Evolutionary conservation across 129 eudicot species (phyloP).

Genomic region (Lactuca sativa): DNA sequence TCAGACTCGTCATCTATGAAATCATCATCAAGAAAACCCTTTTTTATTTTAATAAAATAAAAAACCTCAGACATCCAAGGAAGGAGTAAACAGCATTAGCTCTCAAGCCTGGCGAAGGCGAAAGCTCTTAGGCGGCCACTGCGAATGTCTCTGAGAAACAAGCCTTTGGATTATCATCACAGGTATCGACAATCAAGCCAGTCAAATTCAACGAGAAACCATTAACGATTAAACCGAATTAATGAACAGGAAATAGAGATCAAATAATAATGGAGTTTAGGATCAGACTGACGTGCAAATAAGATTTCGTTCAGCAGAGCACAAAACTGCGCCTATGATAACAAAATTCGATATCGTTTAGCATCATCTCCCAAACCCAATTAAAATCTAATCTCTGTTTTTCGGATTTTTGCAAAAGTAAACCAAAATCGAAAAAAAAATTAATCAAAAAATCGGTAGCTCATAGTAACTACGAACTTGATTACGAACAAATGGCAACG

Average conservation of each 20-base stretch:
- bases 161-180: constrained; percentile 32
- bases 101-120: constrained; percentile 40
- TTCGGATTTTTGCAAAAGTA: not conserved
- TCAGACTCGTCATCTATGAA: too few species aligned
- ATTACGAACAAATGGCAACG: not conserved
- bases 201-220: too few species aligned
- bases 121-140: constrained; percentile 43
- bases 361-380: constrained; percentile 30
- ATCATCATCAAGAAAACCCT: too few species aligned
- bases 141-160: constrained; percentile 47
- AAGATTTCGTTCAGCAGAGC: constrained; percentile 27
- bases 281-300: constrained; percentile 40
- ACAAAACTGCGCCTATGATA: constrained; percentile 19
- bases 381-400: not conserved
- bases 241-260: not conserved
- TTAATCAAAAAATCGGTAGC: not conserved
- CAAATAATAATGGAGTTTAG: not conserved
- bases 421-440: too few species aligned
- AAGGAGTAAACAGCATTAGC: constrained; percentile 23
- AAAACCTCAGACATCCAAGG: constrained; percentile 33
- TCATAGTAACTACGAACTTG: not conserved
- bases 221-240: not conserved
- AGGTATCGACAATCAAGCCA: not conserved
- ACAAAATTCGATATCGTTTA: constrained; percentile 28
- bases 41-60: too few species aligned